Percentiles rank a stretch among this genome's conserved stretches.
These are phyloP conservation scores for Podila epigama DNA, from an alignment of 192 early-diverging fungal genomes.

Conservation along the genomic window DNA sequence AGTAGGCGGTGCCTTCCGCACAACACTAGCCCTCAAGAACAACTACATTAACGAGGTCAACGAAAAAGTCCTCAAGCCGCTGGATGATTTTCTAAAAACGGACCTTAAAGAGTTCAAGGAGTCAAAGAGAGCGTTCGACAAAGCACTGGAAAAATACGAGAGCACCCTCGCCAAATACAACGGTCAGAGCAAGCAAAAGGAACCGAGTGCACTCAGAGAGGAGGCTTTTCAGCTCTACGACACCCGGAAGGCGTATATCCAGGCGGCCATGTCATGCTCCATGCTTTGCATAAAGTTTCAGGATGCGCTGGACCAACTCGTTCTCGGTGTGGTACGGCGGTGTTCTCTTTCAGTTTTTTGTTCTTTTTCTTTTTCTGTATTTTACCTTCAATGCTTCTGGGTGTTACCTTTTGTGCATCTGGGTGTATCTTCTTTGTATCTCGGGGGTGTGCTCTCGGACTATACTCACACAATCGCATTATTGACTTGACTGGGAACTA, in stretches of 20 bases:
- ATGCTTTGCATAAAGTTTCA: conserved; percentile 64
- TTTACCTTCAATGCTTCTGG: not conserved
- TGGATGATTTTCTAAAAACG: conserved; percentile 62
- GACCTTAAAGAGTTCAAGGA: conserved; percentile 74
- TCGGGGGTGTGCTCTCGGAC: no score
- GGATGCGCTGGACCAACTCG: conserved; percentile 55
- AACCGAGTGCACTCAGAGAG: conserved; percentile 70
- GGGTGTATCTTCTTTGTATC: no score
- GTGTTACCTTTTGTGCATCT: conserved; percentile 6
- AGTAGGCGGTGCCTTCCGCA: conserved; percentile 54
- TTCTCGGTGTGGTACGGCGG: conserved; percentile 54
- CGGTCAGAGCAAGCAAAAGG: conserved; percentile 66
- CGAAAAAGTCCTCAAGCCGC: conserved; percentile 65
- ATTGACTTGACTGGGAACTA: no score
- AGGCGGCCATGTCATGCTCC: conserved; percentile 60
- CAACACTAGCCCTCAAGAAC: conserved; percentile 52
- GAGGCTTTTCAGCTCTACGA: conserved; percentile 76
- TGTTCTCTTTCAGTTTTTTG: not conserved
- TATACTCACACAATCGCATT: no score
- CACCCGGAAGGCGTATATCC: conserved; percentile 68
- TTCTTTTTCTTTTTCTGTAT: not conserved
- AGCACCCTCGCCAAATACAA: conserved; percentile 65
- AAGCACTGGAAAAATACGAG: conserved; percentile 66
- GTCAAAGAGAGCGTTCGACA: conserved; percentile 49
- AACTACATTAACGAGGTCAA: conserved; percentile 66